A percentile compares a stretch with the other conserved stretches of the same genome.
Evolutionary conservation across 495 filamentous ascomycete genomes (phyloP).

Genomic region (Pyrenula aspistea): DNA sequence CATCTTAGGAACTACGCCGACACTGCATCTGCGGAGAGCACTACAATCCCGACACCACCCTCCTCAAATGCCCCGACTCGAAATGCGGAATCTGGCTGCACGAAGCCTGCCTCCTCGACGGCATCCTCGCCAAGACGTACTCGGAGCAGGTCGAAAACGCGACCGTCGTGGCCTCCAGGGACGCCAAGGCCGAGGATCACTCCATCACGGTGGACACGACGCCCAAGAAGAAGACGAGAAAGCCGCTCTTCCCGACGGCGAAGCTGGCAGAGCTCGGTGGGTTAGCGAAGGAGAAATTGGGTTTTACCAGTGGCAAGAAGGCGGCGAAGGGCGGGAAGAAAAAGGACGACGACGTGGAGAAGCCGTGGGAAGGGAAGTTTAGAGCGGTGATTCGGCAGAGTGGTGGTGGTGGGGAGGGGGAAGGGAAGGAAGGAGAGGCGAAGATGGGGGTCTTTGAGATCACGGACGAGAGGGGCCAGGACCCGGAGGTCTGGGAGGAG

Average conservation of each 20-base stretch:
- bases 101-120: slow-evolving; percentile 43
- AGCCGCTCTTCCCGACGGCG: not conserved
- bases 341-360: not conserved
- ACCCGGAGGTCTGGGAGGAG: slow-evolving; percentile 1
- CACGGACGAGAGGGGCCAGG: not conserved
- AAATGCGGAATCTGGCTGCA: slow-evolving; percentile 54
- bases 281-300: not conserved
- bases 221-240: not conserved
- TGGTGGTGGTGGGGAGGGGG: not conserved
- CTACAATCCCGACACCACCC: slow-evolving; percentile 48
- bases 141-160: slow-evolving; percentile 21
- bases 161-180: slow-evolving; percentile 12
- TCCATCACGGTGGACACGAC: slow-evolving; percentile 20
- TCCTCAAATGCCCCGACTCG: slow-evolving; percentile 44
- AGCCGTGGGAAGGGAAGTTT: not conserved
- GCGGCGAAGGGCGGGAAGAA: not conserved
- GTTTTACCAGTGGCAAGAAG: not conserved
- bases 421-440: not conserved
- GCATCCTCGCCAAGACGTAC: slow-evolving; percentile 32
- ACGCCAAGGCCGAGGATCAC: slow-evolving; percentile 31
- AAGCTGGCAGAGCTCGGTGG: not conserved
- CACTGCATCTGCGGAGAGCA: slow-evolving; percentile 51
- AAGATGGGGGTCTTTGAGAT: slow-evolving; percentile 3
- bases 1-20: slow-evolving; percentile 35
- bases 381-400: not conserved